Evolutionary conservation across 352 stramenopile genomes (phyloP).

Genomic region (Ophiocytium majus): DNA sequence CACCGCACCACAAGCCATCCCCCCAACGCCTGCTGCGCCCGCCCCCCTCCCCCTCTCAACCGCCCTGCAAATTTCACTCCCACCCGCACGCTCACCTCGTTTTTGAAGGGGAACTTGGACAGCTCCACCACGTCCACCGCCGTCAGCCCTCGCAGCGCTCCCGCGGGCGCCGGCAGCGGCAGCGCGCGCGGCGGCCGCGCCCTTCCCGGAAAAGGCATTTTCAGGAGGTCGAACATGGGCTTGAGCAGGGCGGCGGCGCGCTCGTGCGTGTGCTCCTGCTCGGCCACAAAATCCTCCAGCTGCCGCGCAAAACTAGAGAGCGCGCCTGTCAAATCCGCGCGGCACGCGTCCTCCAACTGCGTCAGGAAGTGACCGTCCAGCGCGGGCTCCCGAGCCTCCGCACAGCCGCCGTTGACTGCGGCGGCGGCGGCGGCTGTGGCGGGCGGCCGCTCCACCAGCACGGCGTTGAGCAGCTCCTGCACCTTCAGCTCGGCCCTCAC

Average conservation of each 20-base stretch:
- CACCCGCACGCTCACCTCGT: conserved; percentile 2
- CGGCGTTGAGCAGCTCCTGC: conserved; percentile 22
- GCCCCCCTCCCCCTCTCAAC: no score
- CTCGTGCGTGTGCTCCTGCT: neutral
- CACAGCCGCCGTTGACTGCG: neutral
- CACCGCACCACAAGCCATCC: no score
- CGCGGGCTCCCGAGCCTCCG: neutral
- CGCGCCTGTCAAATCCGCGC: neutral
- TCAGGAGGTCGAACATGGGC: neutral
- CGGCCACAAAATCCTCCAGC: neutral
- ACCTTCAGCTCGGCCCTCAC: conserved; percentile 25
- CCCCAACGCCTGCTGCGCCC: no score
- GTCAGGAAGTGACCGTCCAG: conserved; percentile 33
- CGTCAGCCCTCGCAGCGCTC: neutral
- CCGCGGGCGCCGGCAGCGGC: neutral
- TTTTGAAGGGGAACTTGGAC: neutral
- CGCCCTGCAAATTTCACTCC: no score
- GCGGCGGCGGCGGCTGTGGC: neutral
- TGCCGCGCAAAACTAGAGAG: neutral
- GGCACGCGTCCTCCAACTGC: conserved; percentile 25
- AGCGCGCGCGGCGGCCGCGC: neutral
- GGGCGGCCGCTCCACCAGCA: conserved; percentile 13
- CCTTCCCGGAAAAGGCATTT: neutral
- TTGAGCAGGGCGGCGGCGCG: neutral
- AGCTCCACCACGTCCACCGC: neutral